Evolutionary conservation across 2,329 filamentous ascomycete genomes (phyloP).

Genomic region (Talaromyces sp.): DNA sequence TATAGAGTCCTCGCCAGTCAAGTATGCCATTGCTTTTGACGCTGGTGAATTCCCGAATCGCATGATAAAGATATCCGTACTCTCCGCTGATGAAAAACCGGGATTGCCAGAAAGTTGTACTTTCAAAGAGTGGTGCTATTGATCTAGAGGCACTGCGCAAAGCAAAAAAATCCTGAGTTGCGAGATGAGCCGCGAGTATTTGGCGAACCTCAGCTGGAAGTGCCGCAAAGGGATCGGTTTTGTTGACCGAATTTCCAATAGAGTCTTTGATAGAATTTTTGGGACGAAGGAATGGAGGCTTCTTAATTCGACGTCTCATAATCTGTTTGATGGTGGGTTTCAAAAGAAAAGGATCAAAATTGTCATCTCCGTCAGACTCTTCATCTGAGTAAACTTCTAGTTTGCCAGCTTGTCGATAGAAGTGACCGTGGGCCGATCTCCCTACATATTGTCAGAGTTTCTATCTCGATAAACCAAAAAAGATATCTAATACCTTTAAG

Average conservation of each 20-base stretch:
- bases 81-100: constrained; percentile 10
- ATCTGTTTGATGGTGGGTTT: not conserved
- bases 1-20: not conserved
- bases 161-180: constrained; percentile 4
- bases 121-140: constrained; percentile 7
- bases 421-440: not conserved
- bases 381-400: not conserved
- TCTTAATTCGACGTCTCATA: not conserved
- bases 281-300: not conserved
- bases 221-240: not conserved
- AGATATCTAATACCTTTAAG: not conserved
- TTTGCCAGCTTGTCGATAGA: not conserved
- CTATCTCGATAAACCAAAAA: not conserved
- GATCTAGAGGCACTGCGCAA: constrained; percentile 11
- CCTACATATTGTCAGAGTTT: not conserved
- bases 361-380: not conserved
- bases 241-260: not conserved
- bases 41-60: not conserved
- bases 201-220: constrained; percentile 11
- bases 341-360: not conserved
- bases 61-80: constrained; percentile 1
- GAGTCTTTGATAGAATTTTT: not conserved
- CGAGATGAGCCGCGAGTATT: constrained; percentile 5
- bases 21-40: not conserved
- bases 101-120: constrained; percentile 12